Conservation (phyloP, 106 monocot species). For the Platanthera zijinensis region DNA sequence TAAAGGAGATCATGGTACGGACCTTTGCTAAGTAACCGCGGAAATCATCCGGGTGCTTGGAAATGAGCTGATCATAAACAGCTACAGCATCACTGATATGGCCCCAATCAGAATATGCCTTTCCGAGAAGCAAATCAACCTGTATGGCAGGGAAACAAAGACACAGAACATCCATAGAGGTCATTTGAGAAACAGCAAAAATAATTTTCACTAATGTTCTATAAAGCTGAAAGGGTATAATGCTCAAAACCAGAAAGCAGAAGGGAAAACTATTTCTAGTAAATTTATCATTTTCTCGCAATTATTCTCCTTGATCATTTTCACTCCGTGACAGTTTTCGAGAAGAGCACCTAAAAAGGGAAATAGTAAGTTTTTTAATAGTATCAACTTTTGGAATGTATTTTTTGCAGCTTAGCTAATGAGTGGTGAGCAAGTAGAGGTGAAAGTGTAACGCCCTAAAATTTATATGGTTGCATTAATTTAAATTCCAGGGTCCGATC, state of each 20-base stretch:
- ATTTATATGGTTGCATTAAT: too few relatives aligned
- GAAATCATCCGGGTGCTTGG: conserved; percentile 72
- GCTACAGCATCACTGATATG: conserved; percentile 85
- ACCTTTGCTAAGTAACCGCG: conserved; percentile 96
- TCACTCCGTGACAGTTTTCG: background rate
- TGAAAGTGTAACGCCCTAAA: too few relatives aligned
- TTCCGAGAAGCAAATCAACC: conserved; percentile 93
- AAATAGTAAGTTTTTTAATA: too few relatives aligned
- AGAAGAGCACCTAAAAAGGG: background rate
- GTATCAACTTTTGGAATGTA: too few relatives aligned
- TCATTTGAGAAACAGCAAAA: background rate
- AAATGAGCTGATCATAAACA: conserved; percentile 88
- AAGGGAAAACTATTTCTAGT: background rate
- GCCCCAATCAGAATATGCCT: conserved; percentile 92
- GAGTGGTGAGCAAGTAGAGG: too few relatives aligned
- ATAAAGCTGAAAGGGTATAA: too few relatives aligned
- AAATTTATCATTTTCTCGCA: background rate
- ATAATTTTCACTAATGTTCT: background rate
- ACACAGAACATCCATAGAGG: background rate
- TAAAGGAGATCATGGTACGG: background rate
- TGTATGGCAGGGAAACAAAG: conserved; percentile 12
- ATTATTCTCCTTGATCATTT: background rate
- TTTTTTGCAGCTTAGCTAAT: too few relatives aligned
- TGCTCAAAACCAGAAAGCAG: background rate
- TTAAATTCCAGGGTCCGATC: too few relatives aligned